Evolutionary conservation across 1,139 yeast species (phyloP).

Genomic region (Yamadazyma friedrichii): DNA sequence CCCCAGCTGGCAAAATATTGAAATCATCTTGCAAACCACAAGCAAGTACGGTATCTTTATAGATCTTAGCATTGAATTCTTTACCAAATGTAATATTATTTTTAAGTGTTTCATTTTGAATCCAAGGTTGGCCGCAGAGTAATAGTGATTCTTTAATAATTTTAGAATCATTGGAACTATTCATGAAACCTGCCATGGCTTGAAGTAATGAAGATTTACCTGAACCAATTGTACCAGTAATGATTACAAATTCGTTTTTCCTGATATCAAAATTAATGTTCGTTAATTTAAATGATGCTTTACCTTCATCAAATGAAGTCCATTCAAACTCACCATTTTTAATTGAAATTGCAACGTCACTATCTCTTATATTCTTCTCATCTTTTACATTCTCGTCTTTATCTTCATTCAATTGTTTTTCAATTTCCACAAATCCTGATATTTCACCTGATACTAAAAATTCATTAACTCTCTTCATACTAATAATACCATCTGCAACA

Average conservation of each 20-base stretch:
- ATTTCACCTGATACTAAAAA: conserved; percentile 43
- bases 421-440: conserved; percentile 12
- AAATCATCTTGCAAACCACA: conserved; percentile 40
- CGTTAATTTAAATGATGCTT: conserved; percentile 27
- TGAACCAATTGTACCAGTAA: conserved; percentile 73
- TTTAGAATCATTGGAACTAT: conserved; percentile 37
- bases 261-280: conserved; percentile 42
- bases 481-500: conserved; percentile 69
- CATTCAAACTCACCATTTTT: conserved; percentile 33
- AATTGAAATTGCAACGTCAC: conserved; percentile 15
- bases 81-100: conserved; percentile 39
- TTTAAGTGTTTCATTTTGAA: conserved; percentile 42
- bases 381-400: conserved; percentile 36
- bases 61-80: conserved; percentile 24
- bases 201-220: conserved; percentile 66
- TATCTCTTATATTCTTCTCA: conserved; percentile 29
- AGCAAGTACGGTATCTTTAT: conserved; percentile 29
- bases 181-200: conserved; percentile 58
- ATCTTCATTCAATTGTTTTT: conserved; percentile 15
- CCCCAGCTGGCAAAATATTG: conserved; percentile 41
- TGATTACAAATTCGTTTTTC: conserved; percentile 62
- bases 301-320: conserved; percentile 62
- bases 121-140: conserved; percentile 54
- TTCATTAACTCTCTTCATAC: conserved; percentile 58
- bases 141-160: conserved; percentile 37